Evolutionary conservation across 108 stramenopile genomes (phyloP).

Genomic region (Nitzschia sp.): DNA sequence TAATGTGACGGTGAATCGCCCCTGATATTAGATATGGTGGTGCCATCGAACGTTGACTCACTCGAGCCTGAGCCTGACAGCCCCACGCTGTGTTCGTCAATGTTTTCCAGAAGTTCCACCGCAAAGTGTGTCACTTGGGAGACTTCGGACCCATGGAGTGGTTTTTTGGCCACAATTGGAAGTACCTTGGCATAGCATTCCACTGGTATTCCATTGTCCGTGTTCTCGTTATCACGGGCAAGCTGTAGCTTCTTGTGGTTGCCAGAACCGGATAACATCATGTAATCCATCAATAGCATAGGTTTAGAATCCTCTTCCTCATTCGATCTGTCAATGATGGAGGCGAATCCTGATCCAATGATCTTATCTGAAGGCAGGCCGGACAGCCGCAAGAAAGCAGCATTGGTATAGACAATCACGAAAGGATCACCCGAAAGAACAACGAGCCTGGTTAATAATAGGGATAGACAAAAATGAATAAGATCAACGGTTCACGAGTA

Average conservation of each 20-base stretch:
- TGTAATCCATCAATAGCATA: background rate
- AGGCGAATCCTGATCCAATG: slow-evolving; percentile 19
- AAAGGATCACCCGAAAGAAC: slow-evolving; percentile 32
- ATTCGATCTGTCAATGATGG: background rate
- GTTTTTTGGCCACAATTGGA: slow-evolving; percentile 17
- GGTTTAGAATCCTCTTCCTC: background rate
- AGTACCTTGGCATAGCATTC: slow-evolving; percentile 13
- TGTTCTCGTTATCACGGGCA: background rate
- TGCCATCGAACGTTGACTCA: too few relatives aligned
- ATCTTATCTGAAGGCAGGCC: slow-evolving; percentile 11
- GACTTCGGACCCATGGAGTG: background rate
- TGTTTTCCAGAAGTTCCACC: slow-evolving; percentile 23
- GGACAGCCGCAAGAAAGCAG: slow-evolving; percentile 30
- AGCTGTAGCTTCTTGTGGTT: slow-evolving; percentile 11
- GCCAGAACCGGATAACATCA: slow-evolving; percentile 18
- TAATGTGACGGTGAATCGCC: background rate
- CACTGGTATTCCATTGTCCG: slow-evolving; percentile 1
- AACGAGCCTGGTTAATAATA: slow-evolving; percentile 37
- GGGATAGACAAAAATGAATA: slow-evolving; percentile 7
- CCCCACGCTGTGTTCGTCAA: background rate
- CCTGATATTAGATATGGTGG: slow-evolving; percentile 3
- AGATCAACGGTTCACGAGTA: background rate
- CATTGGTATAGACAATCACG: slow-evolving; percentile 40
- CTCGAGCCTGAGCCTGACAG: background rate
- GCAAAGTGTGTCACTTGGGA: slow-evolving; percentile 27